These are phyloP conservation scores for Durotheca rogersii DNA, from an alignment of 495 filamentous ascomycete species.

Conservation along the genomic window DNA sequence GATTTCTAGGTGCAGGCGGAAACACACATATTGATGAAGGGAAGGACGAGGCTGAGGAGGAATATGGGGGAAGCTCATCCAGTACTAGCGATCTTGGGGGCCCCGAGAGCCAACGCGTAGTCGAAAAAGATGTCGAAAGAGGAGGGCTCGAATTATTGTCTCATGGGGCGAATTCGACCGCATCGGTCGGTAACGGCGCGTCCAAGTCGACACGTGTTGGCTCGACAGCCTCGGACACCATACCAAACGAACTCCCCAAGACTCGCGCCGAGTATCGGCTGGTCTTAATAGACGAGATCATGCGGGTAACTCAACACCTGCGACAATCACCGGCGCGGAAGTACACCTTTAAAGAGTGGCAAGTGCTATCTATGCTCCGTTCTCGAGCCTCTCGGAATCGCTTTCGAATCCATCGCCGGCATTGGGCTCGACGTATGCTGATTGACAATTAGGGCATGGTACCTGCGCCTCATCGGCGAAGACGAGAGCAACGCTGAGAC, in stretches of 20 bases:
- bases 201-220: conserved; percentile 19
- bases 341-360: conserved; percentile 80
- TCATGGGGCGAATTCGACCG: too few relatives aligned
- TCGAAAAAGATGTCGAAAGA: conserved; percentile 15
- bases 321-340: conserved; percentile 58
- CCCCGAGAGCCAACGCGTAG: conserved; percentile 23
- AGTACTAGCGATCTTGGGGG: conserved; percentile 21
- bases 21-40: conserved; percentile 19
- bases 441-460: conserved; percentile 64
- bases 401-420: too few relatives aligned
- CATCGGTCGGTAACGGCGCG: neutral
- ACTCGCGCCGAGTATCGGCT: conserved; percentile 61
- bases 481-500: conserved; percentile 54
- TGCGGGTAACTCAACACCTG: conserved; percentile 64
- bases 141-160: conserved; percentile 7
- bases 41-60: conserved; percentile 19
- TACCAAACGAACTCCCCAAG: conserved; percentile 32
- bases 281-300: conserved; percentile 66
- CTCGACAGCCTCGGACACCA: conserved; percentile 32
- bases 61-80: conserved; percentile 17
- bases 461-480: conserved; percentile 71
- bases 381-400: conserved; percentile 1
- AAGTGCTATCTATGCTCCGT: conserved; percentile 11
- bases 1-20: conserved; percentile 45
- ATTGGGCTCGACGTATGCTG: too few relatives aligned